These are phyloP conservation scores for Solanum ossicruentum DNA, from an alignment of 257 asterid genomes.

Conservation along the genomic window DNA sequence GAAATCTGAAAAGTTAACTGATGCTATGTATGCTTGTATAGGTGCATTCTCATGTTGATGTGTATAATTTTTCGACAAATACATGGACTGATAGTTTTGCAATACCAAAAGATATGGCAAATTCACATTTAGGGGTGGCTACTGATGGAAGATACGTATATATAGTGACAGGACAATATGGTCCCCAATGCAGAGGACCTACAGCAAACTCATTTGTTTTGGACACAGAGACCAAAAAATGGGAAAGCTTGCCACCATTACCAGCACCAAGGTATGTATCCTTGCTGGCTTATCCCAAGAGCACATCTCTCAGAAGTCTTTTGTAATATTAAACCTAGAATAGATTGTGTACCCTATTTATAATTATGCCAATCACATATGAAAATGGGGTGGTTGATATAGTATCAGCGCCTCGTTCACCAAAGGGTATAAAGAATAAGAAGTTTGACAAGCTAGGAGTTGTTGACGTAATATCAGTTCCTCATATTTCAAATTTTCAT, in stretches of 20 bases:
- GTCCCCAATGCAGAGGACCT: conserved; percentile 61
- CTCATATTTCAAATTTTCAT: background rate
- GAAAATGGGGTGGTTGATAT: background rate
- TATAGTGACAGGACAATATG: conserved; percentile 54
- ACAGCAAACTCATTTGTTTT: conserved; percentile 38
- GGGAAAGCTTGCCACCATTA: conserved; percentile 47
- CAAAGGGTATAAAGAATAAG: no score
- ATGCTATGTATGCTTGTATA: background rate
- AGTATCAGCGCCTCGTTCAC: background rate
- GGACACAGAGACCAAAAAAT: conserved; percentile 38
- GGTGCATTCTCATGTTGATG: conserved; percentile 75
- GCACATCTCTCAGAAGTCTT: background rate
- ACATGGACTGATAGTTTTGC: conserved; percentile 45
- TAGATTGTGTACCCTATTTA: background rate
- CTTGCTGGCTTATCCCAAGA: background rate
- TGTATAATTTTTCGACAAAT: conserved; percentile 47
- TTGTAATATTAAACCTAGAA: background rate
- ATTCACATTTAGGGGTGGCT: conserved; percentile 71
- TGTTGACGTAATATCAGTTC: background rate
- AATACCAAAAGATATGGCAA: conserved; percentile 59
- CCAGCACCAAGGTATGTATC: conserved; percentile 60
- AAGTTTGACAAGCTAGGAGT: background rate
- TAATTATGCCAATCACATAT: background rate
- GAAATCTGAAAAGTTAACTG: background rate
- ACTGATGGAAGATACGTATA: conserved; percentile 64